Evolutionary conservation across 1,284 basidiomycete genomes (phyloP), one percentile per base, ranked within the genome.

Genomic region (Rhodotorula sp.): DNA sequence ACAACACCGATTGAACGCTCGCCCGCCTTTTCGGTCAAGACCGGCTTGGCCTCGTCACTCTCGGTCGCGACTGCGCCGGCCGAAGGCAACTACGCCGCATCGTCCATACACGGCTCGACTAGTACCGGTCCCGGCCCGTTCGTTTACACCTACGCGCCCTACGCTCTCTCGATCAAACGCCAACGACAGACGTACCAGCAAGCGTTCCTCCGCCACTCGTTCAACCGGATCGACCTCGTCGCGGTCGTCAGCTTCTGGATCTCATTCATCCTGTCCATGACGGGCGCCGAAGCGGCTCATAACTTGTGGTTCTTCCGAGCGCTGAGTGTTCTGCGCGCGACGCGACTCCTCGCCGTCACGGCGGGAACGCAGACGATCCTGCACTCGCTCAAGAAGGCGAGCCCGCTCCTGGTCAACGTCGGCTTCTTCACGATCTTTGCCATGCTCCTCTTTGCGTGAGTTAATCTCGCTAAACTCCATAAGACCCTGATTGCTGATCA

Each of bases 301-400:
- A 69, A 73, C 51, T 20, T 73, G 30, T 74, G 60, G 59, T 82
- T 95, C 60, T 98, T 98, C 79, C 86, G 94, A 45, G 94, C 94
- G 0, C 81, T 99, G 79, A 93, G 91, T 73, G 92, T 95, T 20
- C 83, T 98, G 29, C 85, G 95, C 69, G 90, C 88, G 4, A 88
- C 91, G 7, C 86, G 95, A 68, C 81, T 99, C 33, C 82, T 99
- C 61, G 88, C 93, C 4, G 87, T 97, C 63, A 97, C 95, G 2
- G 88, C 88, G 71, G 95, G 95, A 81, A 98, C 95, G 26, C 90
- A 91, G 87, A 97, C 94, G 0, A 98, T 99, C 78, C 88, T 98
- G 84, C 89, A 89, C 69, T 95, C 92, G 17, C 84, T 99, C 71
- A 99, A 99, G 82, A 88, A 87, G 1, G 94, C 95, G 0, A 87